Conservation (phyloP, 2,329 filamentous ascomycete genomes). For the Aspergillus sp. region DNA sequence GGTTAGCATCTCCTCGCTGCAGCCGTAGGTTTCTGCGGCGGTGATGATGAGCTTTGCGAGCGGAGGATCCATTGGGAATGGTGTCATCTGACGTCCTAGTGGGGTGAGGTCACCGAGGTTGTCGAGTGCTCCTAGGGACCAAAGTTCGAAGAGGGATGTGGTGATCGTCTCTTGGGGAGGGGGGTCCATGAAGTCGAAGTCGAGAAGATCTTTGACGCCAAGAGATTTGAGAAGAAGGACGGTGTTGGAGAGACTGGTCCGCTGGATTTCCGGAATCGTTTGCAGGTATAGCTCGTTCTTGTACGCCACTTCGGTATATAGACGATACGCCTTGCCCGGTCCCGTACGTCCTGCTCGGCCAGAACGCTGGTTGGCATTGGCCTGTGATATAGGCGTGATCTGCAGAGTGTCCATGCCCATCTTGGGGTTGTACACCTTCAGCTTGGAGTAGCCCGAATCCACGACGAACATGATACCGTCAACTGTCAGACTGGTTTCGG, state of each 20-base stretch:
- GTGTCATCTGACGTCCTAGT: constrained; percentile 89
- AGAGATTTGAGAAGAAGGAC: constrained; percentile 92
- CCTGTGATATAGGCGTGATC: constrained; percentile 95
- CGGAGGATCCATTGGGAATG: constrained; percentile 97
- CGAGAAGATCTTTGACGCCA: constrained; percentile 87
- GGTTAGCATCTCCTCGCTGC: constrained; percentile 96
- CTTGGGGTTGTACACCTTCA: constrained; percentile 97
- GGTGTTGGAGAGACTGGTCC: constrained; percentile 93
- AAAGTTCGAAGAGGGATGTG: constrained; percentile 94
- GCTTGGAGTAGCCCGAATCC: constrained; percentile 91
- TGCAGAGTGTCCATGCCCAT: constrained; percentile 99
- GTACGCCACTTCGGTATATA: constrained; percentile 93
- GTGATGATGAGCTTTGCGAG: constrained; percentile 94
- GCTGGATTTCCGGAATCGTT: constrained; percentile 95
- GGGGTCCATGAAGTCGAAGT: constrained; percentile 99
- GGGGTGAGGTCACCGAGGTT: constrained; percentile 90
- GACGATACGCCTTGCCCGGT: constrained; percentile 89
- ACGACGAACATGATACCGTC: constrained; percentile 99
- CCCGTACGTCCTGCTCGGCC: constrained; percentile 93
- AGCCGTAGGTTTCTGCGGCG: constrained; percentile 82
- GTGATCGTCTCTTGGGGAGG: constrained; percentile 97
- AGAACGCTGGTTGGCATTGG: constrained; percentile 89
- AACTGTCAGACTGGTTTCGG: constrained; percentile 95
- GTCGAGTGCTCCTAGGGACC: constrained; percentile 90
- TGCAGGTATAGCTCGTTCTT: constrained; percentile 95